Base-by-base conservation (phyloP, 495 filamentous ascomycete species). In the Thermothielavioides terrestris region DNA sequence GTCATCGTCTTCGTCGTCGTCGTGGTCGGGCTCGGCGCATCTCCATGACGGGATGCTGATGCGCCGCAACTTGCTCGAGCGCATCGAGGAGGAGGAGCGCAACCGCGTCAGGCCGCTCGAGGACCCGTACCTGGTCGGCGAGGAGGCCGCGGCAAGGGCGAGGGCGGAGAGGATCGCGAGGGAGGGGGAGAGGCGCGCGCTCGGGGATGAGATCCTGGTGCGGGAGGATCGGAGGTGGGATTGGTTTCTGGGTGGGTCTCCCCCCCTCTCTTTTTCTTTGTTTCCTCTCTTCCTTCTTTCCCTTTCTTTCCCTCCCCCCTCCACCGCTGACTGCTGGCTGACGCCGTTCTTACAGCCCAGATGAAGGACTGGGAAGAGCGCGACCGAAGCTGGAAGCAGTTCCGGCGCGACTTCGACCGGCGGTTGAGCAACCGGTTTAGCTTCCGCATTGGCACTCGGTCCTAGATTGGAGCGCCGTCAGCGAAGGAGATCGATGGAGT, bases 51-150 rank as follows among this genome's bases (percentile, higher is more conserved):
- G n/a, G n/a, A n/a, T n/a, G n/a, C n/a, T 63, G 36, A 38, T 64
- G 37, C 48, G 59, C 7, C 59, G 60, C 15, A 41, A 36, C 3
- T 34, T 64, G 32, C 51, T 64, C 9, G 64, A 65, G 32, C 57
- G 60, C n/a, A 61, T 67, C 46, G 64, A 64, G 28, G 62, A 68
- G 38, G 62, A 68, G 52, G 56, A 60, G 58, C 55, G 61, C 34
- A 56, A 55, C 34, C 51, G 56, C 17, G 41, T 68, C 11, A 58
- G 71, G n/a, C 72, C 71, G 21, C 66, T 74, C 20, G 75, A 78
- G 56, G 75, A 77, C 52, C 76, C 74, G 6, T 65, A 73, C 18
- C 64, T 77, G 6, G 76, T 77, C 1, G 76, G 76, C 27, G 75
- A 79, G 61, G 65, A 68, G 50, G 75, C 70, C 10, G 75, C 76